These are phyloP conservation scores for Isatis lusitanica DNA, from an alignment of 441 rosid species.

Conservation along the genomic window DNA sequence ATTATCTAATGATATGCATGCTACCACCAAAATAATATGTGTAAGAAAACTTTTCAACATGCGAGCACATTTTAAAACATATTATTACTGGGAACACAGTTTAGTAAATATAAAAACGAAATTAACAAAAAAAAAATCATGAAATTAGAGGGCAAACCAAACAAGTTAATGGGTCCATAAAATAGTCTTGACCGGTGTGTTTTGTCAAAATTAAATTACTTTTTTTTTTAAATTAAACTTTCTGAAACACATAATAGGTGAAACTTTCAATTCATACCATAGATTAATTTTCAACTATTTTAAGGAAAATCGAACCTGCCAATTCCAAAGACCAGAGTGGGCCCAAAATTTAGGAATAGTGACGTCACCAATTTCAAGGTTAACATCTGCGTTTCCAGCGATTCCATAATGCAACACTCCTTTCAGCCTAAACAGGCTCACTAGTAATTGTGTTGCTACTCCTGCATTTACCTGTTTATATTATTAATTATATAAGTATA, in stretches of 20 bases:
- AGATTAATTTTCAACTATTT: no score
- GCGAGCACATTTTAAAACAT: no score
- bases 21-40: neutral
- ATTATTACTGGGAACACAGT: neutral
- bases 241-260: no score
- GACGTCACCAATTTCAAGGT: slow-evolving; percentile 66
- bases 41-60: no score
- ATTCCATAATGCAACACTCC: slow-evolving; percentile 73
- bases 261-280: no score
- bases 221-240: no score
- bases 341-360: slow-evolving; percentile 76
- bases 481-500: neutral
- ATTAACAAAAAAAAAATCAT: no score
- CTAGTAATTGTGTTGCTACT: slow-evolving; percentile 52
- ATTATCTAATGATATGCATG: neutral
- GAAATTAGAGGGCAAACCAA: no score
- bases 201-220: no score
- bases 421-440: slow-evolving; percentile 50
- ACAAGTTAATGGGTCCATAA: no score
- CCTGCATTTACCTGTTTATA: slow-evolving; percentile 64
- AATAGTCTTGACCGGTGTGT: no score
- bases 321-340: slow-evolving; percentile 74
- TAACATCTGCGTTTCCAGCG: slow-evolving; percentile 71
- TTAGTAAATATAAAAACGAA: neutral
- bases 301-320: slow-evolving; percentile 52